phyloP scores from a whole-genome alignment of 2,329 filamentous ascomycete species.

The Exserohilum rostratum region DNA sequence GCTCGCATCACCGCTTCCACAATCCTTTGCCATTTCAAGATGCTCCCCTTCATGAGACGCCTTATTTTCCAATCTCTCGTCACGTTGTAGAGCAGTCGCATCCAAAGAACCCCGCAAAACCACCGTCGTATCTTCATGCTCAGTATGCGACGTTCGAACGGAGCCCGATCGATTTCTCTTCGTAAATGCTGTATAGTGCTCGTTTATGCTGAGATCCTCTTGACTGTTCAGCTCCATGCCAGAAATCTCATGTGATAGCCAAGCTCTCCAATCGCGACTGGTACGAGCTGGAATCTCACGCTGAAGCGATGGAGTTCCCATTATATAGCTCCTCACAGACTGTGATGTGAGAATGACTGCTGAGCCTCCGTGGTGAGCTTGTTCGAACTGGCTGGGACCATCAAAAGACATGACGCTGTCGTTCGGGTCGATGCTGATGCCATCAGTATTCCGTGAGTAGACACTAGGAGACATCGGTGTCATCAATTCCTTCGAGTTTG shows the following conservation, averaged over 20 bases:
- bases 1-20: neutral
- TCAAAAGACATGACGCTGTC: slow-evolving; percentile 43
- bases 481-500: slow-evolving; percentile 14
- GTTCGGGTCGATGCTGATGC: slow-evolving; percentile 43
- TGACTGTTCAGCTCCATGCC: slow-evolving; percentile 40
- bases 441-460: slow-evolving; percentile 54
- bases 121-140: slow-evolving; percentile 32
- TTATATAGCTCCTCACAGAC: slow-evolving; percentile 52
- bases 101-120: slow-evolving; percentile 20
- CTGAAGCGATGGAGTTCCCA: slow-evolving; percentile 40
- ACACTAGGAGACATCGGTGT: slow-evolving; percentile 54
- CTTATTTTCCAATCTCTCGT: no score
- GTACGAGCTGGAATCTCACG: slow-evolving; percentile 32
- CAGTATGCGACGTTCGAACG: slow-evolving; percentile 30
- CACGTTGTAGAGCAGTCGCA: slow-evolving; percentile 6
- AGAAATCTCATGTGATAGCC: slow-evolving; percentile 54
- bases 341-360: slow-evolving; percentile 53
- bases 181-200: slow-evolving; percentile 24
- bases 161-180: slow-evolving; percentile 24
- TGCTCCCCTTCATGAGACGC: neutral
- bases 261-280: slow-evolving; percentile 55
- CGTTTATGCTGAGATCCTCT: slow-evolving; percentile 37
- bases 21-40: neutral
- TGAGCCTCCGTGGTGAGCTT: slow-evolving; percentile 35
- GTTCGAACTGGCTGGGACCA: slow-evolving; percentile 7